Evolutionary conservation across 2,329 filamentous ascomycete species (phyloP).

Genomic region (Neofusicoccum ribis): DNA sequence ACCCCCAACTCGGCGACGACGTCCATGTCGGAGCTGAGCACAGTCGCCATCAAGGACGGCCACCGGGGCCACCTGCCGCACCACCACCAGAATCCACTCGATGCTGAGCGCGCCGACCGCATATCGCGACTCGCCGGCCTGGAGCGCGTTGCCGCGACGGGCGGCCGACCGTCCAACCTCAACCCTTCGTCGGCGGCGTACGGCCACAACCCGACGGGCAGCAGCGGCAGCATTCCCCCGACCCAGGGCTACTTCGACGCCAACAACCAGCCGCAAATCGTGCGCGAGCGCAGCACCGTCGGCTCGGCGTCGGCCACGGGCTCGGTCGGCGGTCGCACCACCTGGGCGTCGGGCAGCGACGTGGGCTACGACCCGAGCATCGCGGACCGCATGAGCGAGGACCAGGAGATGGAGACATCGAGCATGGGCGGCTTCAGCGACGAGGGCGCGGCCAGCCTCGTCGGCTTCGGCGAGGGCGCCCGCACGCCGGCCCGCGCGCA

Average conservation of each 20-base stretch:
- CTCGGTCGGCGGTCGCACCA: conserved; percentile 65
- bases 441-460: conserved; percentile 80
- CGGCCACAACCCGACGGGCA: conserved; percentile 26
- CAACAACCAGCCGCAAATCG: conserved; percentile 64
- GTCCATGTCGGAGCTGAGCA: conserved; percentile 86
- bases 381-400: conserved; percentile 68
- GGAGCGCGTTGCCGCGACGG: conserved; percentile 78
- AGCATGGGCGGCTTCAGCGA: conserved; percentile 81
- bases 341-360: conserved; percentile 68
- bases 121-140: conserved; percentile 94
- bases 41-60: conserved; percentile 94
- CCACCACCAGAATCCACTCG: conserved; percentile 69
- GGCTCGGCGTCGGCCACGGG: conserved; percentile 87
- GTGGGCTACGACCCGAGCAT: conserved; percentile 53
- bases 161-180: conserved; percentile 47
- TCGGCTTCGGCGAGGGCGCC: conserved; percentile 90
- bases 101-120: conserved; percentile 89
- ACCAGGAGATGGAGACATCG: conserved; percentile 59
- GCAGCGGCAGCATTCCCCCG: conserved; percentile 43
- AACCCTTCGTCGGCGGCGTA: conserved; percentile 49
- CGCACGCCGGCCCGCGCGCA: conserved; percentile 49
- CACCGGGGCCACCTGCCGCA: conserved; percentile 78
- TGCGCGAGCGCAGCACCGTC: conserved; percentile 80
- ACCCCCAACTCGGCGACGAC: conserved; percentile 92
- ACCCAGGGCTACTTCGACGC: conserved; percentile 74